Percentiles rank a stretch among this genome's conserved stretches.
phyloP scores from a whole-genome alignment of 2,329 filamentous ascomycete species.

The Xylaria sp. region DNA sequence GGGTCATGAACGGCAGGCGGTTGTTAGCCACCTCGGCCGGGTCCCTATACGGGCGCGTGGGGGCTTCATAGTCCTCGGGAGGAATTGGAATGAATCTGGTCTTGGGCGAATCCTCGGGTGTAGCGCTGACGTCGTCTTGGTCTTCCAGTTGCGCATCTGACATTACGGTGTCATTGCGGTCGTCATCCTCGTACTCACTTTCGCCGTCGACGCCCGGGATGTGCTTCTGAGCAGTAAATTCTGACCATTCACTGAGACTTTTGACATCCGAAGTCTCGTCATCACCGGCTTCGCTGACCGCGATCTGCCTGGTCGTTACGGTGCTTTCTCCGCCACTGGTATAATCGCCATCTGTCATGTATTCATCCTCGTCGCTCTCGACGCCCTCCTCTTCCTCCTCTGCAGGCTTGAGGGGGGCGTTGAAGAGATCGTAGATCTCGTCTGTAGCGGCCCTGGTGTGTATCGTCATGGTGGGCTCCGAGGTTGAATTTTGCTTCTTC shows the following conservation, averaged over 20 bases:
- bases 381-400: slow-evolving; percentile 44
- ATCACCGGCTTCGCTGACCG: slow-evolving; percentile 44
- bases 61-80: slow-evolving; percentile 83
- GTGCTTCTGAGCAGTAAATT: slow-evolving; percentile 77
- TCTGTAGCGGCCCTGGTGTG: slow-evolving; percentile 94
- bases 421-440: slow-evolving; percentile 97
- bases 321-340: slow-evolving; percentile 87
- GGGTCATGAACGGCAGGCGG: slow-evolving; percentile 96
- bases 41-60: slow-evolving; percentile 79
- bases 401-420: slow-evolving; percentile 67
- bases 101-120: slow-evolving; percentile 48
- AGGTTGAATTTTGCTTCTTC: slow-evolving; percentile 63
- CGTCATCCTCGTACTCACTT: slow-evolving; percentile 35
- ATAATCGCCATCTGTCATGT: slow-evolving; percentile 75
- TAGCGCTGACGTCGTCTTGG: slow-evolving; percentile 34
- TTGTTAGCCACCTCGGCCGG: slow-evolving; percentile 81
- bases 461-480: slow-evolving; percentile 96
- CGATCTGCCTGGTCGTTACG: slow-evolving; percentile 71
- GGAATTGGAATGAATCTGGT: slow-evolving; percentile 77
- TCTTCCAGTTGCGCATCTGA: slow-evolving; percentile 26
- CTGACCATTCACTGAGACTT: slow-evolving; percentile 83
- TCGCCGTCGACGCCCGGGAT: slow-evolving; percentile 53
- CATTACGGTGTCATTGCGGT: slow-evolving; percentile 40
- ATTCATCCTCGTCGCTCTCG: slow-evolving; percentile 63
- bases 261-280: slow-evolving; percentile 61